phyloP scores from a whole-genome alignment of 768 basidiomycete genomes.

The Lentinula guzmanii region DNA sequence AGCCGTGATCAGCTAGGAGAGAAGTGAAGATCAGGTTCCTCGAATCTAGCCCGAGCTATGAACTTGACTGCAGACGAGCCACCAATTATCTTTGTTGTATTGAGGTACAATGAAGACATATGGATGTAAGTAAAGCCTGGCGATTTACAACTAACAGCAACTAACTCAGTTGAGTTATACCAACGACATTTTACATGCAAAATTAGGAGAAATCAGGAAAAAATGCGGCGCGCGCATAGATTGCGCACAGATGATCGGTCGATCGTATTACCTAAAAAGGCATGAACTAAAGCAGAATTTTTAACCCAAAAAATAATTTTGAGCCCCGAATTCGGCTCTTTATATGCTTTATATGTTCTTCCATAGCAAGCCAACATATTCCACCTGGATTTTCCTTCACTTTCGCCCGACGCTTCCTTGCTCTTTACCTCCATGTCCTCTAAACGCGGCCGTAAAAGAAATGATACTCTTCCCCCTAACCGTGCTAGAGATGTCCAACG shows the following conservation, averaged over 20 bases:
- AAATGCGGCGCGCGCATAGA: background rate
- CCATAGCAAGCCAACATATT: conserved; percentile 3
- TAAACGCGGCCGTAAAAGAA: conserved; percentile 81
- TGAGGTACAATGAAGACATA: too few relatives aligned
- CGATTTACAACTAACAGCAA: too few relatives aligned
- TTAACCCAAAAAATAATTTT: background rate
- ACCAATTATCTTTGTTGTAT: too few relatives aligned
- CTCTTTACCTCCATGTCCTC: conserved; percentile 55
- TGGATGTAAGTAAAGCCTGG: too few relatives aligned
- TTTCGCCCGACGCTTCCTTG: conserved; percentile 1
- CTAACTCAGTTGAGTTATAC: too few relatives aligned
- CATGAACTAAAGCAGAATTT: background rate
- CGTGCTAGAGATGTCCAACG: conserved; percentile 85
- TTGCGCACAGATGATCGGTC: background rate
- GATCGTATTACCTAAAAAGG: background rate
- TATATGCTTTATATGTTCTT: conserved; percentile 43
- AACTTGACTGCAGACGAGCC: too few relatives aligned
- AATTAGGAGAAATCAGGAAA: background rate
- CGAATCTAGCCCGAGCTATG: too few relatives aligned
- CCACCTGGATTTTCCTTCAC: conserved; percentile 10
- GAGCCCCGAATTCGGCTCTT: conserved; percentile 22
- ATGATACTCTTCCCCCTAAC: conserved; percentile 74
- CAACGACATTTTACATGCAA: background rate
- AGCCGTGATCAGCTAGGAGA: too few relatives aligned
- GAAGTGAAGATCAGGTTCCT: too few relatives aligned